A percentile compares a stretch with the other conserved stretches of the same genome.
phyloP scores from a whole-genome alignment of 2,329 filamentous ascomycete species.

The Colletotrichum liriopes region DNA sequence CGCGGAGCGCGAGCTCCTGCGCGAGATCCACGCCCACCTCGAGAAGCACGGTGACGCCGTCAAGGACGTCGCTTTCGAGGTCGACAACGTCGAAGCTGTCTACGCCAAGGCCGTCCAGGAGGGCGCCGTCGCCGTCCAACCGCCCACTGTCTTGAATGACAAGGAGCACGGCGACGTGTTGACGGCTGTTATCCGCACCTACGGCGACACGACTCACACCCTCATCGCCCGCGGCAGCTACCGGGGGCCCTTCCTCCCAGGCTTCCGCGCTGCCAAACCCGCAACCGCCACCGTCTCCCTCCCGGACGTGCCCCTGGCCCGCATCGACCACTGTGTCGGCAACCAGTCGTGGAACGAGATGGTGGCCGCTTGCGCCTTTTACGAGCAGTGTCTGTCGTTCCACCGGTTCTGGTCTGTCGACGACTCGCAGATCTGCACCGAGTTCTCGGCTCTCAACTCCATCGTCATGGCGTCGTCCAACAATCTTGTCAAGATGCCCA shows the following conservation, averaged over 20 bases:
- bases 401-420: constrained; percentile 98
- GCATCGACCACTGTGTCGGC: constrained; percentile 96
- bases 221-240: constrained; percentile 83
- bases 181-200: constrained; percentile 88
- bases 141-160: constrained; percentile 70
- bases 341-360: constrained; percentile 98
- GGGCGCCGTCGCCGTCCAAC: constrained; percentile 74
- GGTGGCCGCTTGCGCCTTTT: constrained; percentile 77
- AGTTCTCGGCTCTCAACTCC: constrained; percentile 89
- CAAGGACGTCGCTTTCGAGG: constrained; percentile 95
- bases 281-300: constrained; percentile 60
- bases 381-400: constrained; percentile 91
- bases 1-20: constrained; percentile 76
- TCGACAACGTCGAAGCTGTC: constrained; percentile 88
- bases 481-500: constrained; percentile 95
- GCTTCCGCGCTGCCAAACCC: constrained; percentile 74
- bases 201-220: constrained; percentile 96
- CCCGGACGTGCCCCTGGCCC: constrained; percentile 77
- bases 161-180: constrained; percentile 77
- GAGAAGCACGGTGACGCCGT: constrained; percentile 93
- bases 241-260: constrained; percentile 84
- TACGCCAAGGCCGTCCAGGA: constrained; percentile 80
- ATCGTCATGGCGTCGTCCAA: constrained; percentile 92
- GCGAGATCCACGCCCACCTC: constrained; percentile 85
- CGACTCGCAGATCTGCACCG: constrained; percentile 92